These are phyloP conservation scores for Eragrostis curvula DNA, from an alignment of 176 grass and related monocot genomes.

Conservation along the genomic window DNA sequence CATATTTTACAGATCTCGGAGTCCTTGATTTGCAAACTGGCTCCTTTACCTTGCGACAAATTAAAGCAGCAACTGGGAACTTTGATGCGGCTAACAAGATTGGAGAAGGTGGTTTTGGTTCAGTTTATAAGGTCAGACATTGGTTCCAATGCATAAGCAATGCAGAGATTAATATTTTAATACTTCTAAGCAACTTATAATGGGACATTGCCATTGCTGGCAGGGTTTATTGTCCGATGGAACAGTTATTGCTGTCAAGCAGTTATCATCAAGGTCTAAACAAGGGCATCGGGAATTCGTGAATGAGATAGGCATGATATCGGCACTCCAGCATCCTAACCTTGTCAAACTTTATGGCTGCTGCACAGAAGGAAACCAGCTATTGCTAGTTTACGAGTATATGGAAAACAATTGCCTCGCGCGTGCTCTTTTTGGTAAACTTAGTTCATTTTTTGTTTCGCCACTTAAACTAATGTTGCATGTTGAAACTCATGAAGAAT, in stretches of 20 bases:
- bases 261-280: conserved; percentile 78
- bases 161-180: not conserved
- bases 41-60: conserved; percentile 88
- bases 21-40: conserved; percentile 80
- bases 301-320: conserved; percentile 93
- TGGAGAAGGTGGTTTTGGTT: conserved; percentile 96
- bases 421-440: conserved; percentile 66
- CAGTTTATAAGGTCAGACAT: conserved; percentile 86
- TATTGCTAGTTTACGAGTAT: conserved; percentile 76
- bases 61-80: conserved; percentile 86
- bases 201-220: conserved; percentile 3
- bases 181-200: conserved; percentile 28
- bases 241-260: conserved; percentile 81
- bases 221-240: conserved; percentile 83
- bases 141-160: conserved; percentile 18
- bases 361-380: conserved; percentile 80
- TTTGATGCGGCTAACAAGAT: conserved; percentile 80
- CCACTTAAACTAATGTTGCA: conserved; percentile 14
- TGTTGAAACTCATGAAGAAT: conserved; percentile 36
- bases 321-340: conserved; percentile 74
- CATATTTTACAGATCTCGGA: conserved; percentile 63
- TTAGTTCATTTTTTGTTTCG: conserved; percentile 6
- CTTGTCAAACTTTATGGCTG: conserved; percentile 80
- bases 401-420: conserved; percentile 95
- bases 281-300: conserved; percentile 91